Conservation (phyloP, 345 rosid genomes). For the Streptanthus diversifolius region DNA sequence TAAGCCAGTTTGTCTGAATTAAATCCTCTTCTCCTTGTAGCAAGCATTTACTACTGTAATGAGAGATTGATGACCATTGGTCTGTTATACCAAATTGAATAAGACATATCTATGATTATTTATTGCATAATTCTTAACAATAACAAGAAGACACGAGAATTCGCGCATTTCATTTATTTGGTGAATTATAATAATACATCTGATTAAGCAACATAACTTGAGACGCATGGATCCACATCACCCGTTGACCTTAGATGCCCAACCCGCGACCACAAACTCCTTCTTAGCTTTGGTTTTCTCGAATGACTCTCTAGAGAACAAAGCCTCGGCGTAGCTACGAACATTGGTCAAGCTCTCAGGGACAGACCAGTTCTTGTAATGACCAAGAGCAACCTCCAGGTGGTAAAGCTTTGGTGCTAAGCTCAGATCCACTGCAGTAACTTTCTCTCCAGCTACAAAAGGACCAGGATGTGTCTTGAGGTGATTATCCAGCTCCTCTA, state of each 20-base stretch:
- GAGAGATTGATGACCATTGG: slow-evolving; percentile 1
- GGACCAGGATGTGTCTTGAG: slow-evolving; percentile 76
- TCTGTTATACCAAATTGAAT: slow-evolving; percentile 11
- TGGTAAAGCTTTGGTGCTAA: slow-evolving; percentile 91
- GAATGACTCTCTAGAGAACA: slow-evolving; percentile 61
- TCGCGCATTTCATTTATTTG: slow-evolving; percentile 12
- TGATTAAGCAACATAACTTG: neutral
- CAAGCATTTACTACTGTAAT: neutral
- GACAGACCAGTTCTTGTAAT: slow-evolving; percentile 82
- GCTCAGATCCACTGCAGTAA: slow-evolving; percentile 68
- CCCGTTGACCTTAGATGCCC: slow-evolving; percentile 25
- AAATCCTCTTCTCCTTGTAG: neutral
- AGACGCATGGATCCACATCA: slow-evolving; percentile 17
- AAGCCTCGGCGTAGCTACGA: slow-evolving; percentile 49
- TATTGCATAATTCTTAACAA: neutral
- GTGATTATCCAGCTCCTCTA: slow-evolving; percentile 74
- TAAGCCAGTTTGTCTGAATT: slow-evolving; percentile 25
- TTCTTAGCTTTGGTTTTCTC: slow-evolving; percentile 53
- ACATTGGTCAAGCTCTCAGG: slow-evolving; percentile 62
- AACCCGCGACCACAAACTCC: slow-evolving; percentile 29
- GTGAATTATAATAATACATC: neutral
- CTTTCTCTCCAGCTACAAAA: slow-evolving; percentile 69
- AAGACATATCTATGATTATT: neutral
- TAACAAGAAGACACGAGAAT: neutral
- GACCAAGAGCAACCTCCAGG: slow-evolving; percentile 68